Evolutionary conservation across 2,329 filamentous ascomycete genomes (phyloP).

Genomic region (Tolypocladium album): DNA sequence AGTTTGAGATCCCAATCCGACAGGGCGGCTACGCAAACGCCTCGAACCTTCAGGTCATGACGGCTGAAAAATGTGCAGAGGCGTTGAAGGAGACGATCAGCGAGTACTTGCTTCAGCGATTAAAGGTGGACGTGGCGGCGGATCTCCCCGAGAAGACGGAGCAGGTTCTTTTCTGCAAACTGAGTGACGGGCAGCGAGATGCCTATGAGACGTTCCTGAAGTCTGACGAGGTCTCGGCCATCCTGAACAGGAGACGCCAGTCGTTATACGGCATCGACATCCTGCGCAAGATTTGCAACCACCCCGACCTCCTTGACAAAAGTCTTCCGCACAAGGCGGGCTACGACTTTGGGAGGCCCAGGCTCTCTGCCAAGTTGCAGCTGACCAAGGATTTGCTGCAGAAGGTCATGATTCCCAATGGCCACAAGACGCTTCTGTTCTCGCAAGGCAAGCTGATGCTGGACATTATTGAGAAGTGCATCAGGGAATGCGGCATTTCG

Average conservation of each 20-base stretch:
- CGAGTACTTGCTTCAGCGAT: conserved; percentile 81
- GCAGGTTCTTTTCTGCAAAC: conserved; percentile 89
- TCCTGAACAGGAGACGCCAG: conserved; percentile 63
- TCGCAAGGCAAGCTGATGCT: conserved; percentile 93
- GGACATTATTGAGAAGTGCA: conserved; percentile 79
- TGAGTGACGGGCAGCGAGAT: conserved; percentile 65
- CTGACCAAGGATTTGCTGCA: conserved; percentile 80
- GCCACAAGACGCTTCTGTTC: conserved; percentile 89
- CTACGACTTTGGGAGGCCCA: conserved; percentile 67
- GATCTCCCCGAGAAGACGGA: conserved; percentile 94
- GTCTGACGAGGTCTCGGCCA: conserved; percentile 78
- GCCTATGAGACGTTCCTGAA: conserved; percentile 73
- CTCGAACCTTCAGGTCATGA: conserved; percentile 87
- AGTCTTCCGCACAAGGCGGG: conserved; percentile 41
- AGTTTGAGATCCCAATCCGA: conserved; percentile 90
- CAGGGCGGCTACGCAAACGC: conserved; percentile 93
- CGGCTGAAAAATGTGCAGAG: conserved; percentile 86
- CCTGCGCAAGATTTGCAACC: conserved; percentile 93
- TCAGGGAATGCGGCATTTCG: conserved; percentile 58
- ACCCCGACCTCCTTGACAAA: conserved; percentile 76
- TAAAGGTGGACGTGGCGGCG: conserved; percentile 88
- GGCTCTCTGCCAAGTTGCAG: conserved; percentile 90
- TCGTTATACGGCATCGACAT: conserved; percentile 85
- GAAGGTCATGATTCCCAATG: conserved; percentile 72
- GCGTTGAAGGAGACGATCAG: conserved; percentile 89